Percentiles rank a stretch among this genome's conserved stretches.
phyloP scores from a whole-genome alignment of 2,329 filamentous ascomycete genomes.

The Cladosporium sphaerospermum region DNA sequence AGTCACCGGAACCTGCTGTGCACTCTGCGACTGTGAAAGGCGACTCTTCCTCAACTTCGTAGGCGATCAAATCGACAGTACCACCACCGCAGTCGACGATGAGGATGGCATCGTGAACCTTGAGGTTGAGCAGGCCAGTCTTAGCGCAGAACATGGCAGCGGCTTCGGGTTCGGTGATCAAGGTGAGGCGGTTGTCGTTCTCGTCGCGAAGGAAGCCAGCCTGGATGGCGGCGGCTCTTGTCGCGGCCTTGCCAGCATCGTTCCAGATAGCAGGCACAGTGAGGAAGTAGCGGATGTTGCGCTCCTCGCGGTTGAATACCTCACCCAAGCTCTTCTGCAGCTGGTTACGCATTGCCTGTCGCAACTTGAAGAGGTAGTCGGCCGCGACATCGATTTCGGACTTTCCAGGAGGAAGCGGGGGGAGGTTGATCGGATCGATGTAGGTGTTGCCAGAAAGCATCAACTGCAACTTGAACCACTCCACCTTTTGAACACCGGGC shows the following conservation, averaged over 20 bases:
- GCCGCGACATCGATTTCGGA: constrained; percentile 99
- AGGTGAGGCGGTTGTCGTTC: constrained; percentile 90
- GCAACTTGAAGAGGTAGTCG: constrained; percentile 96
- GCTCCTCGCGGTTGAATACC: constrained; percentile 95
- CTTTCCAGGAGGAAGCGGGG: constrained; percentile 92
- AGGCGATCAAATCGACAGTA: constrained; percentile 97
- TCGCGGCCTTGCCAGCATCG: constrained; percentile 95
- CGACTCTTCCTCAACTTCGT: constrained; percentile 96
- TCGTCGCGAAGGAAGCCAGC: constrained; percentile 94
- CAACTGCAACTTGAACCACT: constrained; percentile 99
- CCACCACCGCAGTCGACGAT: constrained; percentile 98
- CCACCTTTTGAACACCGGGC: constrained; percentile 94
- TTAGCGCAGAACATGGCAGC: constrained; percentile 97
- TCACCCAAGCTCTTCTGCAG: constrained; percentile 94
- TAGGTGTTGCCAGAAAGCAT: constrained; percentile 99
- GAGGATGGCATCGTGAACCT: constrained; percentile 95
- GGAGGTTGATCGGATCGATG: constrained; percentile 97
- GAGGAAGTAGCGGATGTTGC: constrained; percentile 95
- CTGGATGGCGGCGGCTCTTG: constrained; percentile 90
- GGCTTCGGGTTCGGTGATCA: constrained; percentile 94
- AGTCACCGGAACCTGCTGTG: constrained; percentile 93
- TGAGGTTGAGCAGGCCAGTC: constrained; percentile 89
- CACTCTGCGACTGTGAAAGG: constrained; percentile 97
- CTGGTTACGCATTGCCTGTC: constrained; percentile 92
- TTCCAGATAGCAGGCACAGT: constrained; percentile 99